phyloP scores from a whole-genome alignment of 306 rosid genomes.

The Acacia melanoxylon region DNA sequence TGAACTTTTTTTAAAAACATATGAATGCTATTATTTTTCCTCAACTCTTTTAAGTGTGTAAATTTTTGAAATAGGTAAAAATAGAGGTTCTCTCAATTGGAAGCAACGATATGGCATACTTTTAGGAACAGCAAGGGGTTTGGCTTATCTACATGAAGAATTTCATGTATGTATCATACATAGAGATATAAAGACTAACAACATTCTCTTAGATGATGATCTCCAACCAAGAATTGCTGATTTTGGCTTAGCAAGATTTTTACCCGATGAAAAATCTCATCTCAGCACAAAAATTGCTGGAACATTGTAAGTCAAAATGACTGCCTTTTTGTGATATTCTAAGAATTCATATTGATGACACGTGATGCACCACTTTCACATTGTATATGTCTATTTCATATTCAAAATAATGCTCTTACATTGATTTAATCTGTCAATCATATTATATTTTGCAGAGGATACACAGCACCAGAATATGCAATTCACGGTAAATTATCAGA shows the following conservation, averaged over 20 bases:
- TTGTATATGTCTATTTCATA: background rate
- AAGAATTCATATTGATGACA: background rate
- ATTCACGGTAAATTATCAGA: conserved; percentile 73
- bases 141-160: conserved; percentile 1
- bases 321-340: background rate
- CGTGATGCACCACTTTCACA: background rate
- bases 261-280: background rate
- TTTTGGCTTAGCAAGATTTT: background rate
- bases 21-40: background rate
- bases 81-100: conserved; percentile 14
- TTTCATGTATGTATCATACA: background rate
- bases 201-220: conserved; percentile 3
- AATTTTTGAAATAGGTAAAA: conserved; percentile 38
- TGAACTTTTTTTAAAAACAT: background rate
- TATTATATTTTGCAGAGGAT: conserved; percentile 47
- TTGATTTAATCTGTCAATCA: background rate
- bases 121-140: conserved; percentile 6
- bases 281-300: conserved; percentile 49
- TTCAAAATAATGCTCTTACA: background rate
- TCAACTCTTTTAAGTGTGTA: background rate
- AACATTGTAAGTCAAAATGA: conserved; percentile 57
- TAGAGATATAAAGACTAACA: background rate
- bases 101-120: background rate
- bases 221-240: conserved; percentile 11
- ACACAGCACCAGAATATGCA: conserved; percentile 79